phyloP scores from a whole-genome alignment of 202 grass and related monocot genomes.

The Carex arenaria region DNA sequence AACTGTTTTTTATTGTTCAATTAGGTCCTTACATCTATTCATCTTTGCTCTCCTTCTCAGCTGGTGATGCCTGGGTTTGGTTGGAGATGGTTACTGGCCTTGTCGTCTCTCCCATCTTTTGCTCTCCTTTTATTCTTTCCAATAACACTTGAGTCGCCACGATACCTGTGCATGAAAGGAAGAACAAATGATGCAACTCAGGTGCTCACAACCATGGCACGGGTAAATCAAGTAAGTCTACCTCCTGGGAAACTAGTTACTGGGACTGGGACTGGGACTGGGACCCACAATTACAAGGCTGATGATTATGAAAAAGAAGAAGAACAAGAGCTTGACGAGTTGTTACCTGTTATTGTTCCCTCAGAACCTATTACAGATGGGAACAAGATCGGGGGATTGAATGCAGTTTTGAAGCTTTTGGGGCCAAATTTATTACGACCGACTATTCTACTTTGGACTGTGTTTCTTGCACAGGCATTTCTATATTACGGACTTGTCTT shows the following conservation, averaged over 20 bases:
- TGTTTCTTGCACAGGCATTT: conserved; percentile 91
- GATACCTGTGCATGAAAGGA: conserved; percentile 91
- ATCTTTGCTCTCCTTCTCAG: conserved; percentile 21
- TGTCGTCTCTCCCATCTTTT: conserved; percentile 85
- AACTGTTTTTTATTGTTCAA: neutral
- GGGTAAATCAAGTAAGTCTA: conserved; percentile 52
- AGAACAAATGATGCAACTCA: conserved; percentile 53
- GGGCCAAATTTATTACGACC: conserved; percentile 77
- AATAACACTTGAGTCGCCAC: conserved; percentile 74
- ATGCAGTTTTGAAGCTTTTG: conserved; percentile 61
- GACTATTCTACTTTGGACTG: conserved; percentile 80
- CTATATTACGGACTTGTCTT: conserved; percentile 92
- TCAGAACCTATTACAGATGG: conserved; percentile 44
- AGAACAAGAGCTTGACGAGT: conserved; percentile 50
- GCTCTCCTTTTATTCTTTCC: conserved; percentile 79
- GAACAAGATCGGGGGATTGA: conserved; percentile 50
- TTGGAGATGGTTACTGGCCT: conserved; percentile 85
- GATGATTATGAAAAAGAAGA: conserved; percentile 3
- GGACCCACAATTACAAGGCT: conserved; percentile 22
- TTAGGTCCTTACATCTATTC: neutral
- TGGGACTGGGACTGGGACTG: conserved; percentile 37
- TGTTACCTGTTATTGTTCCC: conserved; percentile 28
- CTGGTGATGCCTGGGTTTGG: conserved; percentile 83
- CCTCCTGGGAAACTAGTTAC: conserved; percentile 59
- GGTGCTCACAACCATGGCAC: conserved; percentile 77